Base-by-base conservation (phyloP, 768 basidiomycete species). In the Pleurotus salmoneostramineus region DNA sequence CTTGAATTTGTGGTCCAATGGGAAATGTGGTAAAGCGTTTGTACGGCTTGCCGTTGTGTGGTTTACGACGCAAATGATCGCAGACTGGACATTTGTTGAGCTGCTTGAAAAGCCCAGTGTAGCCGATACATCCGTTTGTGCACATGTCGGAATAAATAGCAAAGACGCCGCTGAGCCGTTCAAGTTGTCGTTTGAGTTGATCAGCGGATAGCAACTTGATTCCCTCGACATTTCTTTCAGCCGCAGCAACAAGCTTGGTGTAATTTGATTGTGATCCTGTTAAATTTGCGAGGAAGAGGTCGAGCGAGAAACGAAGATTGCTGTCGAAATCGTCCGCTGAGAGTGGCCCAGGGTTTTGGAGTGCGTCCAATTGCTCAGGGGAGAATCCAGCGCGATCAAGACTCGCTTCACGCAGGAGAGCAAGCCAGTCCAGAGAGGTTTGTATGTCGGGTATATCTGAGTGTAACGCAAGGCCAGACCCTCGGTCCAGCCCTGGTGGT, bases 131-230 rank as follows among this genome's bases (percentile, higher is more conserved):
- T 0, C 66, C 64, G 15, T 77, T 69, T 0, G 60, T 51, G 46
- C 77, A 79, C 77, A 78, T 78, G 50, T 77, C 66, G 12, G 65
- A 31, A 1, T 64, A 44, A 8, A 78, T 59, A 0, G 69, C 55
- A 4, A 57, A 32, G 3, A 80, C 58, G 0, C 78, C 72, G 21
- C 64, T 73, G 5, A 72, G 42, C 3, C 69, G 43, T 6, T 42
- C 42, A 40, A 65, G 57, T 17, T 48, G 56, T 37, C 42, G 51
- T 58, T 59, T 60, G 33, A 64, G 46, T 58, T 56, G 34, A 61
- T 49, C 1, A n/a, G 17, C n/a, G 34, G 58, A 27, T 58, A 59
- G 31, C 12, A 49, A 27, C 32, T 49, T 11, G 47, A 14, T 27
- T 21, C 47, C 47, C 15, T n/a, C 15, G 17, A 27, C 17, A 14